These are phyloP conservation scores for Cutaneotrichosporon cutaneum DNA, from an alignment of 1,284 basidiomycete species.

Conservation along the genomic window DNA sequence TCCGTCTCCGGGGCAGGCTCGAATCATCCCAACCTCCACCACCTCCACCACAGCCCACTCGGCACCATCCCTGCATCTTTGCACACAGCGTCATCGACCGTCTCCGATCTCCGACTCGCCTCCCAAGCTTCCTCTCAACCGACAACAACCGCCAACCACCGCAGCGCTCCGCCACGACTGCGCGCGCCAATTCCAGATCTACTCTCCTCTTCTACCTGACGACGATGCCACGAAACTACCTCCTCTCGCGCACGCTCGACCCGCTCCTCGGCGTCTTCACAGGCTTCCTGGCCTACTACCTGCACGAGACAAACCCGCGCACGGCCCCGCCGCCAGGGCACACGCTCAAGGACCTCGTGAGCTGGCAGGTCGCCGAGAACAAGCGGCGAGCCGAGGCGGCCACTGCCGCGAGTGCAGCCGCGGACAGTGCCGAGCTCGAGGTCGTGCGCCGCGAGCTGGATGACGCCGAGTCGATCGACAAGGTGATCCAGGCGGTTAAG, in stretches of 20 bases:
- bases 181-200: too few species aligned
- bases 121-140: too few species aligned
- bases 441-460: constrained; percentile 45
- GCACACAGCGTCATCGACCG: neutral
- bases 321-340: constrained; percentile 68
- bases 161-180: neutral
- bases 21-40: neutral
- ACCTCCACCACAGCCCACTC: neutral
- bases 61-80: neutral
- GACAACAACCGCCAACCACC: neutral
- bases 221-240: constrained; percentile 45
- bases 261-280: constrained; percentile 77
- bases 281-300: constrained; percentile 72
- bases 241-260: constrained; percentile 59
- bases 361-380: constrained; percentile 64
- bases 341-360: constrained; percentile 62
- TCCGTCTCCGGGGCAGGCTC: neutral
- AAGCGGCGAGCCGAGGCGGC: constrained; percentile 28
- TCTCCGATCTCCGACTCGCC: neutral
- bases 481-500: neutral
- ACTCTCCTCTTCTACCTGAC: neutral
- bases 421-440: constrained; percentile 42
- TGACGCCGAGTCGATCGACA: constrained; percentile 12
- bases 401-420: constrained; percentile 21
- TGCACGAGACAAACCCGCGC: constrained; percentile 80